Evolutionary conservation across 345 rosid species (phyloP).

Genomic region (Eucalyptus cloeziana): DNA sequence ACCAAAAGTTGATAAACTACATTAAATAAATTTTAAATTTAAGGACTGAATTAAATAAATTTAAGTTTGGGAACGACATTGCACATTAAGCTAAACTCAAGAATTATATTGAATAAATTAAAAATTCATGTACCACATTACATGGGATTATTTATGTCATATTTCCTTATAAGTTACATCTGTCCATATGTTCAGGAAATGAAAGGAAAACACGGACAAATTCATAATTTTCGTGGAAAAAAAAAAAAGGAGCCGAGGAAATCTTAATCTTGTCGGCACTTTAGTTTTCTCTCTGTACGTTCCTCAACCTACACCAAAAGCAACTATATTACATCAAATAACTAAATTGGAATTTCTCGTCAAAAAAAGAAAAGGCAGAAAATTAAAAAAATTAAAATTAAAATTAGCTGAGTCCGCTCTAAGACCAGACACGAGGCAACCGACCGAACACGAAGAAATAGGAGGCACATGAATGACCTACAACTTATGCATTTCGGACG

Average conservation of each 20-base stretch:
- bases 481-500: neutral
- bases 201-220: neutral
- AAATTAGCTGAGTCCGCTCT: neutral
- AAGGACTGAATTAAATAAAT: too few relatives aligned
- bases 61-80: accelerated
- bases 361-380: neutral
- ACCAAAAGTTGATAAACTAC: accelerated
- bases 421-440: neutral
- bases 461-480: neutral
- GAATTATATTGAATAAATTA: accelerated
- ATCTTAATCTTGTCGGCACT: neutral
- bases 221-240: neutral
- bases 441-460: neutral
- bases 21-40: too few relatives aligned
- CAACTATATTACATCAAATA: neutral
- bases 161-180: neutral
- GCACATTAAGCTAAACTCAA: accelerated
- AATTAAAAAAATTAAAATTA: neutral
- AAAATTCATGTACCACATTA: too few relatives aligned
- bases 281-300: neutral
- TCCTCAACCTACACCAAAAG: neutral
- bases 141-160: too few relatives aligned
- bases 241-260: neutral
- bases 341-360: neutral
- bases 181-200: neutral